Percentiles rank a stretch among this genome's conserved stretches.
Conservation (phyloP, 208 protist species). For the Acanthamoeba rhysodes region DNA sequence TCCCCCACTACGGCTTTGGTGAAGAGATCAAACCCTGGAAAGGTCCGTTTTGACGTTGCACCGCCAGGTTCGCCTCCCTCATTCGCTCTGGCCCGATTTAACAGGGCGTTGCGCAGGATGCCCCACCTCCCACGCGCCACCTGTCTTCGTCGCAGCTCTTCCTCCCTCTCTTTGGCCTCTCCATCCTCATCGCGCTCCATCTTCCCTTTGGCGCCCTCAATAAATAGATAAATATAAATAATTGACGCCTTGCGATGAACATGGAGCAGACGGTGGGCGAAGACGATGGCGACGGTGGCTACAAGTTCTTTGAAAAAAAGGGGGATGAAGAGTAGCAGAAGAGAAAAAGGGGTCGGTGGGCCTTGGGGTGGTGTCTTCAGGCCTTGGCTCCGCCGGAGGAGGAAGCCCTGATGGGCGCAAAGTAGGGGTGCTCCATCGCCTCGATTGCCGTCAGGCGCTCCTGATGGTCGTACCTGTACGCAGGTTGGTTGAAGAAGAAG, state of each 20-base stretch:
- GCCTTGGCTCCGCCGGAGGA: conserved; percentile 8
- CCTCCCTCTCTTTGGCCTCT: background rate
- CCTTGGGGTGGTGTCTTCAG: background rate
- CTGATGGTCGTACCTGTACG: conserved; percentile 94
- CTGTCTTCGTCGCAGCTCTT: background rate
- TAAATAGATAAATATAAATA: background rate
- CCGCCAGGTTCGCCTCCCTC: background rate
- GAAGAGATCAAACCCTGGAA: conserved; percentile 23
- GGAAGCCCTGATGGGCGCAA: conserved; percentile 85
- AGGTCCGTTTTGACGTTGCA: background rate
- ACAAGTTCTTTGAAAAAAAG: no score
- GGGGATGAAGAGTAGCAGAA: background rate
- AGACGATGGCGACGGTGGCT: background rate
- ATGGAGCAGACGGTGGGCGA: no score
- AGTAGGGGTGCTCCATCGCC: conserved; percentile 99
- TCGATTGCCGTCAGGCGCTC: conserved; percentile 98
- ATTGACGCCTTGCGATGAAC: no score
- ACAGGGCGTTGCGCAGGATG: background rate
- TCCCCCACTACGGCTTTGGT: background rate
- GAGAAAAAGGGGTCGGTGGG: background rate
- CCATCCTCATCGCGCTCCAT: background rate
- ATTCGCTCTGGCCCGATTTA: background rate
- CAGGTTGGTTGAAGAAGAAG: background rate
- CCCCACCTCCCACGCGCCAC: conserved; percentile 20
- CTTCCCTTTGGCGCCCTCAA: background rate